Percentiles rank a stretch among this genome's conserved stretches.
phyloP scores from a whole-genome alignment of 179 eudicot genomes.

The Amaranthus tricolor region DNA sequence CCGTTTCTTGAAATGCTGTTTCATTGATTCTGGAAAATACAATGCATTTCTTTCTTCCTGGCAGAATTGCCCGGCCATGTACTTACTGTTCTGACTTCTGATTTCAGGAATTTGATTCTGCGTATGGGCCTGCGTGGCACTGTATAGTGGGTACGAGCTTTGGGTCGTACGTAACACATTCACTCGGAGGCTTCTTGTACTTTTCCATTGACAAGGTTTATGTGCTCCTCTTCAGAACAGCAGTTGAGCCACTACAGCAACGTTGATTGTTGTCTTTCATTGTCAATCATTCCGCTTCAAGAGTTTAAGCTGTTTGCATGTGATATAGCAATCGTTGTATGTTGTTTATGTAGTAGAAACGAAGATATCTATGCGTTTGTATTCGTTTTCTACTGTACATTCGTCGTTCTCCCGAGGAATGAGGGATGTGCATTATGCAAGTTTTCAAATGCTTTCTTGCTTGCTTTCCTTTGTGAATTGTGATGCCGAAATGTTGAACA shows the following conservation, averaged over 20 bases:
- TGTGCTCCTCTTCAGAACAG: slow-evolving; percentile 81
- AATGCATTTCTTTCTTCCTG: no score
- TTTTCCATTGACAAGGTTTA: slow-evolving; percentile 85
- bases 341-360: neutral
- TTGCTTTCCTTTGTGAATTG: slow-evolving; percentile 32
- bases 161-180: slow-evolving; percentile 89
- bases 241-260: slow-evolving; percentile 62
- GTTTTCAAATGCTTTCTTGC: slow-evolving; percentile 48
- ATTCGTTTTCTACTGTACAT: neutral
- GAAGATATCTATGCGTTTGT: neutral
- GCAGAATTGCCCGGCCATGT: neutral
- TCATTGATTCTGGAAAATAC: neutral
- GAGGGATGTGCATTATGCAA: slow-evolving; percentile 35
- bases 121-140: slow-evolving; percentile 91
- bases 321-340: neutral
- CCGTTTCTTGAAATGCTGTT: neutral
- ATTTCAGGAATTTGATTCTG: slow-evolving; percentile 74
- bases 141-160: slow-evolving; percentile 92
- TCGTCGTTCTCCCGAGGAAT: neutral
- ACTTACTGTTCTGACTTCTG: neutral
- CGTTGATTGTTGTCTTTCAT: slow-evolving; percentile 5
- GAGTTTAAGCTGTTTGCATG: neutral
- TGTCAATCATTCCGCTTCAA: neutral
- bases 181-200: slow-evolving; percentile 83
- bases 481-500: no score